These are phyloP conservation scores for Cynanchum wilfordii DNA, from an alignment of 257 asterid genomes.

Conservation along the genomic window DNA sequence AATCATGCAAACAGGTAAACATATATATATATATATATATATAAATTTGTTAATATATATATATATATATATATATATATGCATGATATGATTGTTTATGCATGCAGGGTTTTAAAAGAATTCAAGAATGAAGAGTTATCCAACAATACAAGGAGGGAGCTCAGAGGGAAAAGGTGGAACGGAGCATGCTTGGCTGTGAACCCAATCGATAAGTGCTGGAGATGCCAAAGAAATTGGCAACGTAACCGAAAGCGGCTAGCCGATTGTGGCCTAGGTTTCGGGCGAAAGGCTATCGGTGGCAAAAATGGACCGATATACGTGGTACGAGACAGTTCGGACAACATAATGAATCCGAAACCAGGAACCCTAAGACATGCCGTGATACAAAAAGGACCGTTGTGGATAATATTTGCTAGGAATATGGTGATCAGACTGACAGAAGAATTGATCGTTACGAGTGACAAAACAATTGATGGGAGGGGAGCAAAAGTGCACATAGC, in stretches of 20 bases:
- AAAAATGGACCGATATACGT: slow-evolving; percentile 49
- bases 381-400: slow-evolving; percentile 59
- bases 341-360: slow-evolving; percentile 42
- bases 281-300: slow-evolving; percentile 62
- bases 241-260: slow-evolving; percentile 55
- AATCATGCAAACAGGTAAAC: slow-evolving; percentile 31
- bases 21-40: too few species aligned
- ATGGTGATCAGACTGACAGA: slow-evolving; percentile 58
- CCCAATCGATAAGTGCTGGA: slow-evolving; percentile 87
- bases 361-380: slow-evolving; percentile 91
- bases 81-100: too few species aligned
- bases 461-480: slow-evolving; percentile 86
- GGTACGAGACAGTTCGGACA: slow-evolving; percentile 60
- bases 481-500: slow-evolving; percentile 59
- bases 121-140: neutral
- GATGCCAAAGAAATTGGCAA: slow-evolving; percentile 71
- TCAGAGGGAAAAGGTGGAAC: slow-evolving; percentile 12
- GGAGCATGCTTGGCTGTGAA: slow-evolving; percentile 62
- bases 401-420: slow-evolving; percentile 57
- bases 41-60: too few species aligned
- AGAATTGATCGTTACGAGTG: slow-evolving; percentile 53
- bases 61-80: too few species aligned
- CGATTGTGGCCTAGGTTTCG: slow-evolving; percentile 71
- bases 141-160: slow-evolving; percentile 48
- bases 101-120: slow-evolving; percentile 31